These are phyloP conservation scores for Aspergillus amoenus DNA, from an alignment of 2,329 filamentous ascomycete genomes.

Conservation along the genomic window DNA sequence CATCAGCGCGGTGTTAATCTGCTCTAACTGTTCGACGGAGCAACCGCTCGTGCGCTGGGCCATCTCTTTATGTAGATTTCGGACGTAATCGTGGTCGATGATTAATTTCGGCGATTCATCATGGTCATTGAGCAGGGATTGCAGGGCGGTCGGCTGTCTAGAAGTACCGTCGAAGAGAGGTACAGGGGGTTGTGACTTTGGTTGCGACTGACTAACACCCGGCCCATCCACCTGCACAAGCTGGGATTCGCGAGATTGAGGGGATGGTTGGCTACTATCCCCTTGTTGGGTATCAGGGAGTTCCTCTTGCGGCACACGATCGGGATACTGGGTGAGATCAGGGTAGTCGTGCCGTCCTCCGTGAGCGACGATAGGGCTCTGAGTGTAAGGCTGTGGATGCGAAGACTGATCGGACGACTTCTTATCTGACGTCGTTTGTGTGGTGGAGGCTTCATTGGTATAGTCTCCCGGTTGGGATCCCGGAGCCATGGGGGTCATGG, in stretches of 20 bases:
- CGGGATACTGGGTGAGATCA: constrained; percentile 51
- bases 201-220: constrained; percentile 40
- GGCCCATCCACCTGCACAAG: constrained; percentile 27
- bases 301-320: constrained; percentile 56
- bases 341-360: constrained; percentile 49
- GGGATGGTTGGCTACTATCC: constrained; percentile 34
- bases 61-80: constrained; percentile 61
- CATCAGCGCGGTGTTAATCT: constrained; percentile 89
- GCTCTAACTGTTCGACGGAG: constrained; percentile 91
- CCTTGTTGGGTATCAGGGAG: constrained; percentile 64
- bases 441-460: constrained; percentile 87
- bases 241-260: constrained; percentile 25
- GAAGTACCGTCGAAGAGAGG: constrained; percentile 40
- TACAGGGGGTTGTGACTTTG: constrained; percentile 38
- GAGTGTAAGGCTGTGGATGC: constrained; percentile 66
- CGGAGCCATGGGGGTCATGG: constrained; percentile 58
- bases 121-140: constrained; percentile 35
- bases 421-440: constrained; percentile 77
- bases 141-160: constrained; percentile 28
- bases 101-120: constrained; percentile 29
- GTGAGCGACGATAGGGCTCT: constrained; percentile 52
- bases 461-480: constrained; percentile 62
- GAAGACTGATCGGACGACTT: constrained; percentile 73
- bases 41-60: constrained; percentile 70
- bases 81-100: constrained; percentile 53